Conservation (phyloP, 345 rosid species). For the Eucalyptus paniculata region DNA sequence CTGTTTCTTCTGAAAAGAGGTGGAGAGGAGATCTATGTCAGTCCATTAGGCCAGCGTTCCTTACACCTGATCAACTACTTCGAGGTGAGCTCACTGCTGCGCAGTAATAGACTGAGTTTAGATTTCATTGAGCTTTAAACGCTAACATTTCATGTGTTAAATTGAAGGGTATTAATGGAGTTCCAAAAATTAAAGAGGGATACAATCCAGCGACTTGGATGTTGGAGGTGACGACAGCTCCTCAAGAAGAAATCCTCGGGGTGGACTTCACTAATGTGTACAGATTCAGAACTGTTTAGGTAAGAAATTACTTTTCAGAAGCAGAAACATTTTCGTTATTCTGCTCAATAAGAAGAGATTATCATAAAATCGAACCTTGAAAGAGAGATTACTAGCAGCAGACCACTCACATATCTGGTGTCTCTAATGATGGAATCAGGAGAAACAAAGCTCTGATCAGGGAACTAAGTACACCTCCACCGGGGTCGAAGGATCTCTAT, state of each 20-base stretch:
- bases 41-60: constrained; percentile 43
- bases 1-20: constrained; percentile 34
- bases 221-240: constrained; percentile 46
- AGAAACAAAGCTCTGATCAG: constrained; percentile 41
- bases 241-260: constrained; percentile 31
- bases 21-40: constrained; percentile 52
- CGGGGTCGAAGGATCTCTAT: constrained; percentile 27
- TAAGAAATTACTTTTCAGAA: not conserved
- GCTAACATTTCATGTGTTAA: not conserved
- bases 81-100: constrained; percentile 22
- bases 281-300: constrained; percentile 40
- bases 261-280: constrained; percentile 25
- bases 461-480: constrained; percentile 27
- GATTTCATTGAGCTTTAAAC: not conserved
- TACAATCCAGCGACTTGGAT: constrained; percentile 73
- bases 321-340: not conserved
- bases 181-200: constrained; percentile 44
- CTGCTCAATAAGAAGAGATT: not conserved
- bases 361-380: not conserved
- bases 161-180: constrained; percentile 30
- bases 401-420: not conserved
- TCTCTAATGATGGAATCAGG: constrained; percentile 10
- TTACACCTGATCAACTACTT: constrained; percentile 38
- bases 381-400: not conserved
- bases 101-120: not conserved